phyloP scores from a whole-genome alignment of 2,329 filamentous ascomycete species.

The Kalmusia sp. region DNA sequence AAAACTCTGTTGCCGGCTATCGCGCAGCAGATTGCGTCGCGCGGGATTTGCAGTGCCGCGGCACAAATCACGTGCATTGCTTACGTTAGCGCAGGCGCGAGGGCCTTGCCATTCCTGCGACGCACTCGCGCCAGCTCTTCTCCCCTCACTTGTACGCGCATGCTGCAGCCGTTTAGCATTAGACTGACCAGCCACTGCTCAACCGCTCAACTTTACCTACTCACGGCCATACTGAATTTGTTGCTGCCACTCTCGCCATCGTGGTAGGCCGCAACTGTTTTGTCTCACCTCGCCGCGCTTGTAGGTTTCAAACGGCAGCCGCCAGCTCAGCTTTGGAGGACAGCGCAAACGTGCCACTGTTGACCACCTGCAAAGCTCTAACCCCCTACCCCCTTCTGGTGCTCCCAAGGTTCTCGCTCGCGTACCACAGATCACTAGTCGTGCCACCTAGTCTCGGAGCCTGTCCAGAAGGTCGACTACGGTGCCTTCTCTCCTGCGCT shows the following conservation, averaged over 20 bases:
- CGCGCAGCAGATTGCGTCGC: not conserved
- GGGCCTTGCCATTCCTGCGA: slow-evolving; percentile 8
- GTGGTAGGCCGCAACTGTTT: slow-evolving; percentile 23
- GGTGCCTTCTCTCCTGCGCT: slow-evolving; percentile 23
- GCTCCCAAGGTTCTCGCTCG: too few relatives aligned
- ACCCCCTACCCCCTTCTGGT: not conserved
- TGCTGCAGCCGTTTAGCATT: slow-evolving; percentile 26
- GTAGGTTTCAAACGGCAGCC: slow-evolving; percentile 28
- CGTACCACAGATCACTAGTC: slow-evolving; percentile 25
- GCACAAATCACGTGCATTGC: not conserved
- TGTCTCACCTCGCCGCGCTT: slow-evolving; percentile 30
- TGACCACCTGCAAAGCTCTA: slow-evolving; percentile 22
- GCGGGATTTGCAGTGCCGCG: not conserved
- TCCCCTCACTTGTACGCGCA: slow-evolving; percentile 6
- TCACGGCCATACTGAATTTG: slow-evolving; percentile 14
- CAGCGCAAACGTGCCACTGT: slow-evolving; percentile 23
- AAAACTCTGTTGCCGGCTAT: slow-evolving; percentile 7
- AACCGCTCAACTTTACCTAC: slow-evolving; percentile 26
- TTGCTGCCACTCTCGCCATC: slow-evolving; percentile 25
- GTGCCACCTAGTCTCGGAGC: slow-evolving; percentile 36
- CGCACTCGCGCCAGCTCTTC: not conserved
- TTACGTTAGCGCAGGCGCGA: not conserved
- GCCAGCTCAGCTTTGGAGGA: slow-evolving; percentile 26
- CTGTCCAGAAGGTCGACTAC: slow-evolving; percentile 35
- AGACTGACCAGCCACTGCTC: slow-evolving; percentile 26